Base-by-base conservation (phyloP, 164 flowering plant species). In the Chimonanthus salicifolius region DNA sequence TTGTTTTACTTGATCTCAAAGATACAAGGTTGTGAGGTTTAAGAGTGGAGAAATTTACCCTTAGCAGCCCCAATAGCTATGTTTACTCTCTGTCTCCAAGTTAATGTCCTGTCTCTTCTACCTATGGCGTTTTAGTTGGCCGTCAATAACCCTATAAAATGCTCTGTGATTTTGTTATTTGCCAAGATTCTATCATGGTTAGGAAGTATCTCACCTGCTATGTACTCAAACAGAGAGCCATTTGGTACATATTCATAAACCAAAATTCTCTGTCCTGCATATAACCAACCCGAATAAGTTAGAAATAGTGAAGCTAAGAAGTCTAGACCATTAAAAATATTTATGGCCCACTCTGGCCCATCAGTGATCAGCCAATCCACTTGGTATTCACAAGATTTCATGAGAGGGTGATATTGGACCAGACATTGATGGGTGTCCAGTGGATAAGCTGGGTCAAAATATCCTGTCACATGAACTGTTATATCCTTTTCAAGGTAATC, bases 21-120 rank as follows among this genome's bases (percentile, higher is more conserved):
- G 44, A 63, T 21, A 21, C 43, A 63, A 63, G 33, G 45, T 65
- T 44, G 68, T 66, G 46, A 15, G 1, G 48, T 44, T 66, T 16
- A 10, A 48, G 46, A 15, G 13, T 45, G 51, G 11, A 8, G 69
- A 8, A 9, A 6, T 3, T 15, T 48, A 85, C 94, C 94, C 84
- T 85, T 88, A 60, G 94, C 94, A n/a, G 91, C 90, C 76, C 88
- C 90, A 64, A 88, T 84, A 15, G 94, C 94, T 69, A 90, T 78
- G 43, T 73, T 83, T 13, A 86, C 92, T 75, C 92, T 87, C 62
- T 88, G 91, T 79, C 85, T 85, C 94, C 94, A 90, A 58, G 86
- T 88, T 72, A 90, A 74, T 78, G 80, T 73, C 79, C 70, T 79
- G 49, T 87, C 86, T 68, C 79, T 76, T 74, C 85, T 82, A 49